Evolutionary conservation across 2,329 filamentous ascomycete genomes (phyloP), one percentile per base, ranked within the genome.

Genomic region (Cryphonectria radicalis): DNA sequence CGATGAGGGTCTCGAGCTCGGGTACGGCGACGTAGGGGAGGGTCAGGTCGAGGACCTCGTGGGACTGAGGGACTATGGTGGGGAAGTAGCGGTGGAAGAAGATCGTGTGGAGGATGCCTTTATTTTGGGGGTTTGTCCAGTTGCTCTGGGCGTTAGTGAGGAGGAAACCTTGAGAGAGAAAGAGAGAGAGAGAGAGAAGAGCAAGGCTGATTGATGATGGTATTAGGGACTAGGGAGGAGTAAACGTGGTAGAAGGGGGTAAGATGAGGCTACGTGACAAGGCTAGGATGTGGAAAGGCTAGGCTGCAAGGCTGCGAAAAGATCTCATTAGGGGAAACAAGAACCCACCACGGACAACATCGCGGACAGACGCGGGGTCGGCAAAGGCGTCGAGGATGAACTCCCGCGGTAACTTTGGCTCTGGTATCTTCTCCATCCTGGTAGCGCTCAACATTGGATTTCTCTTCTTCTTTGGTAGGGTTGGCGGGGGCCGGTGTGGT

Each of bases 1-100:
- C 95, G 78, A 99, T 97, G 78, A 98, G 89, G 43, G 94, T 96
- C 80, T 97, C 94, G 74, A 98, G 91, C 81, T 97, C 94, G 75
- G 92, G 91, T 79, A 98, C 94, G 79, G 94, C 90, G 78, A 98
- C 92, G 77, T 93, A 93, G 67, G 96, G 95, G 40, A 98, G 89
- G 46, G 94, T 95, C 73, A 97, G 88, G 82, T 97, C 95, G 75
- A 98, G 91, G 74, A 98, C 90, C 79, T 98, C 95, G 83, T 94
- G 91, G 74, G 93, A 94, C 74, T 90, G 89, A 7, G 96, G 95
- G 59, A 89, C 86, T 76, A 98, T 88, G 71, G 93, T 91, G 70
- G 94, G 94, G 86, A 98, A 98, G 88, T 95, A 97, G 78, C 96
- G 92, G 84, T 98, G 95, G 88, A 98, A 98, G 89, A 98, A 99